A percentile compares a stretch with the other conserved stretches of the same genome.
Evolutionary conservation across 2,329 filamentous ascomycete genomes (phyloP).

Genomic region (Microsporum audouinii): DNA sequence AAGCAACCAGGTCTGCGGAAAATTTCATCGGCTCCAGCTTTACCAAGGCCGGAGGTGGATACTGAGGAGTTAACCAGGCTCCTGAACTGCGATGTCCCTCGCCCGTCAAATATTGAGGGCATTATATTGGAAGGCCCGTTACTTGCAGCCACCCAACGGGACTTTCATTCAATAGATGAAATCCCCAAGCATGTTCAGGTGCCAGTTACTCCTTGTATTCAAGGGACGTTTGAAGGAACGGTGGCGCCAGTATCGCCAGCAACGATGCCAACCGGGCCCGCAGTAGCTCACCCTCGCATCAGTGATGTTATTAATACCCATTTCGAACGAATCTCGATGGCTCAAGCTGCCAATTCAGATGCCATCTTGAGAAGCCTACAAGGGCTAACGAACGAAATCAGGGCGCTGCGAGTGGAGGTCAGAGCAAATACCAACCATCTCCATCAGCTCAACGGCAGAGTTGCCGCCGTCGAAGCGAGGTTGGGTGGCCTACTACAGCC

Average conservation of each 20-base stretch:
- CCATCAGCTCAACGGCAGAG: constrained; percentile 3
- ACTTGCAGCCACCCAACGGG: constrained; percentile 10
- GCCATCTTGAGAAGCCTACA: neutral
- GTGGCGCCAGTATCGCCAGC: neutral
- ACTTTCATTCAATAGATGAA: constrained; percentile 9
- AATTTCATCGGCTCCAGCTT: neutral
- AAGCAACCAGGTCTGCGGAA: neutral
- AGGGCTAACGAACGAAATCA: neutral
- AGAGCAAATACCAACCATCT: neutral
- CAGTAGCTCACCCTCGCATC: neutral
- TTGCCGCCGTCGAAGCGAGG: constrained; percentile 1
- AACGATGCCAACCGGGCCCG: neutral
- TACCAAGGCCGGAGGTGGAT: neutral
- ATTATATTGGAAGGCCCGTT: constrained; percentile 13
- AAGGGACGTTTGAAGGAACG: constrained; percentile 9
- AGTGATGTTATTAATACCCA: neutral
- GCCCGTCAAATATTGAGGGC: constrained; percentile 12
- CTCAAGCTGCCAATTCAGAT: neutral
- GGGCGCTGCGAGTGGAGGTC: neutral
- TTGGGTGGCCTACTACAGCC: neutral
- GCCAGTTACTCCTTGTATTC: constrained; percentile 9
- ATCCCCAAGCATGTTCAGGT: constrained; percentile 8
- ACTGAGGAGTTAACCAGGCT: neutral
- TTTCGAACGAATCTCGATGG: neutral
- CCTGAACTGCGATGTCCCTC: neutral